Percentiles rank a stretch among this genome's conserved stretches.
Evolutionary conservation across 2,329 filamentous ascomycete genomes (phyloP).

Genomic region (Incumbomyces delicatus): DNA sequence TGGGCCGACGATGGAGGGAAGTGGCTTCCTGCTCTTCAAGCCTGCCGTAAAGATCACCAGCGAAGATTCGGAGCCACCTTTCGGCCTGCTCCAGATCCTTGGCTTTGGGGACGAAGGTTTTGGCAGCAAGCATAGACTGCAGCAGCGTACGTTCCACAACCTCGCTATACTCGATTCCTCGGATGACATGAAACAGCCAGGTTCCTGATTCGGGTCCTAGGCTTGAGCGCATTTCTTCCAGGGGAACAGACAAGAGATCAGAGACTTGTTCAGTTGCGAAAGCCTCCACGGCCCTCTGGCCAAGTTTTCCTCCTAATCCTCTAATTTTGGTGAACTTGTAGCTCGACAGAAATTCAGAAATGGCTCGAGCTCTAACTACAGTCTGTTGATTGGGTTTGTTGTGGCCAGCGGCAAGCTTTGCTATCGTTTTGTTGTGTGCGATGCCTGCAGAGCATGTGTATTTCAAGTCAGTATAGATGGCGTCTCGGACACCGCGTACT

Average conservation of each 20-base stretch:
- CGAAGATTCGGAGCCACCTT: constrained; percentile 82
- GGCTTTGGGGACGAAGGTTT: constrained; percentile 80
- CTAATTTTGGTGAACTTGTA: constrained; percentile 93
- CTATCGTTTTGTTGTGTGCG: constrained; percentile 83
- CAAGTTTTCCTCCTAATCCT: constrained; percentile 83
- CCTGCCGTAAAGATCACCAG: constrained; percentile 76
- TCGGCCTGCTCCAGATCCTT: constrained; percentile 64
- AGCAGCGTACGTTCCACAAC: constrained; percentile 85
- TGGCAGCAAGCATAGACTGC: constrained; percentile 92
- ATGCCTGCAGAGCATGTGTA: constrained; percentile 90
- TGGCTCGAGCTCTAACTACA: constrained; percentile 74
- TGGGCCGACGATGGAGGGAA: constrained; percentile 56
- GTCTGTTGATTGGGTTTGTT: constrained; percentile 93
- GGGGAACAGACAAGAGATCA: constrained; percentile 60
- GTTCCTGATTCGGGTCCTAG: constrained; percentile 75
- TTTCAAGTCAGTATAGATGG: constrained; percentile 57
- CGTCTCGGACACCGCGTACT: constrained; percentile 60
- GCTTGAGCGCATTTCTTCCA: constrained; percentile 65
- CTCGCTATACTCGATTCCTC: constrained; percentile 75
- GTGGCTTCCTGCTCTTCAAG: constrained; percentile 75
- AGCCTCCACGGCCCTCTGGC: constrained; percentile 65
- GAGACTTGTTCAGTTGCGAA: constrained; percentile 72
- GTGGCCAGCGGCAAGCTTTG: constrained; percentile 79
- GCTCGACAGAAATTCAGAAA: constrained; percentile 62
- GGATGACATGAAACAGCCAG: constrained; percentile 75